phyloP scores from a whole-genome alignment of 2,329 filamentous ascomycete species.

The Thermothelomyces thermophilus region DNA sequence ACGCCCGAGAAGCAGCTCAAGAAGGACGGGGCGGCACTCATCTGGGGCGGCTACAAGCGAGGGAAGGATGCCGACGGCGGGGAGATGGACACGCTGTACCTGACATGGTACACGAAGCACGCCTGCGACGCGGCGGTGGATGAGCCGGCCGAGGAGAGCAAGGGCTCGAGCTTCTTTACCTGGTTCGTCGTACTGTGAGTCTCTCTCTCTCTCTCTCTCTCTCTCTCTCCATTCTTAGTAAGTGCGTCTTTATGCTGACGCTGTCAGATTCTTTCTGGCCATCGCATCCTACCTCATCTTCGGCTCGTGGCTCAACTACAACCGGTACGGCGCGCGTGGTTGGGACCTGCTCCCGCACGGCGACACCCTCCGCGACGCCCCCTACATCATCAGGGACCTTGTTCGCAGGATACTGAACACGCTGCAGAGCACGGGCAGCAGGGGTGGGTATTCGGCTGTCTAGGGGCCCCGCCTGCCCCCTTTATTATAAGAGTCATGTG shows the following conservation, averaged over 20 bases:
- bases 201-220: neutral
- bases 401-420: slow-evolving; percentile 71
- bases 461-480: slow-evolving; percentile 34
- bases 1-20: slow-evolving; percentile 46
- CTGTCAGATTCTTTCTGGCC: slow-evolving; percentile 67
- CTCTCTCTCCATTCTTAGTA: neutral
- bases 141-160: slow-evolving; percentile 37
- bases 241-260: neutral
- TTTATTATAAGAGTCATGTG: neutral
- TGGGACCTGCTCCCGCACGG: slow-evolving; percentile 93
- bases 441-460: slow-evolving; percentile 93
- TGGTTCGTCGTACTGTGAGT: slow-evolving; percentile 92
- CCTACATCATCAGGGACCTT: slow-evolving; percentile 89
- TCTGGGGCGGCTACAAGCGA: slow-evolving; percentile 68
- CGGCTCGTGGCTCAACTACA: slow-evolving; percentile 98
- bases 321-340: slow-evolving; percentile 85
- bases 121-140: slow-evolving; percentile 59
- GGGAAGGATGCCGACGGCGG: slow-evolving; percentile 56
- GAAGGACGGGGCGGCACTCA: slow-evolving; percentile 56
- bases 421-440: slow-evolving; percentile 72
- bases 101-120: slow-evolving; percentile 84
- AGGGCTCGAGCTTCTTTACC: slow-evolving; percentile 90
- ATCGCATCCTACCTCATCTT: slow-evolving; percentile 92
- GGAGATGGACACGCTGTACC: slow-evolving; percentile 48
- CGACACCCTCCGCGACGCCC: slow-evolving; percentile 85